Evolutionary conservation across 345 rosid species (phyloP), one percentile per base, ranked within the genome.

Genomic region (Orychophragmus violaceus): DNA sequence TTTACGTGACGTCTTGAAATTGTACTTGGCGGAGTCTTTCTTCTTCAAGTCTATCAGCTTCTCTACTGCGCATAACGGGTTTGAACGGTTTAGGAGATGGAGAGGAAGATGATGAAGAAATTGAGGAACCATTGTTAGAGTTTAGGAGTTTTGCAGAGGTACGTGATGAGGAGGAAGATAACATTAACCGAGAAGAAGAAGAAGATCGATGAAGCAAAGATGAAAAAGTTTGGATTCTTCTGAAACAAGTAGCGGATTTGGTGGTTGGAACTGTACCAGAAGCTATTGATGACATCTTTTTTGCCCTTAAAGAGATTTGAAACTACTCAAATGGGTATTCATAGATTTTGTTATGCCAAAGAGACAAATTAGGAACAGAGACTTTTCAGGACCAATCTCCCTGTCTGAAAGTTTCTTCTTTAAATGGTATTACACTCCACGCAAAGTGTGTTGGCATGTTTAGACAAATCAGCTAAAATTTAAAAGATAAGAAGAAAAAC

Each of bases 1-100:
- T 2, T 73, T 74, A 74, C 77, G 44, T 68, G 30, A 74, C 69
- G 25, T 68, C 77, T 61, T 74, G 54, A 69, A 69, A 62, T 25
- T 61, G 51, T 9, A 59, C 51, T 41, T 59, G 36, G 22, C 50
- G 10, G n/a, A 24, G 36, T 59, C 51, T 59, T 25, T 59, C 35
- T 41, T 59, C 14, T 39, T 25, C 64, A 59, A 59, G 33, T 59
- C 64, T 59, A 39, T 25, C 64, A 13, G 62, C 45, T 57, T 57
- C 62, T 35, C 62, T 57, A 1, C 19, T 57, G 39, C 6, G 60
- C 60, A 64, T 72, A 58, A 72, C 45, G 10, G 56, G 72, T 53
- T 27, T 74, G 14, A 74, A 60, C 14, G 72, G 17, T 60, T 35
- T 74, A 23, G 37, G 22, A 59, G 66, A 39, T 14, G 18, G 37